These are phyloP conservation scores for Trifolium fragiferum DNA, from an alignment of 306 rosid species.

Conservation along the genomic window DNA sequence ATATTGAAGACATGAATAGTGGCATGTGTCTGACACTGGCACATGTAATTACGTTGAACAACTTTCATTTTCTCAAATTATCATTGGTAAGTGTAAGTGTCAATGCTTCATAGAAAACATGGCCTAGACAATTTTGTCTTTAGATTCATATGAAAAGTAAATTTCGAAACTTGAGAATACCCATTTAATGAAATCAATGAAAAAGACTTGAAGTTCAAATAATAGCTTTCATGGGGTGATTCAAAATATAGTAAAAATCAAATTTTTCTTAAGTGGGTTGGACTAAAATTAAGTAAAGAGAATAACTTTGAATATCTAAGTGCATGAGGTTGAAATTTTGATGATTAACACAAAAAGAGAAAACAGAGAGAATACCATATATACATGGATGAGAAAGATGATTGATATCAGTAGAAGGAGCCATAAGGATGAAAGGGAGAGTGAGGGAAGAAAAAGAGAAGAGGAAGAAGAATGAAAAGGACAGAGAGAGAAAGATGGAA, in stretches of 20 bases:
- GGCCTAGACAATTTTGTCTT: not conserved
- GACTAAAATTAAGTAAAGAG: conserved; percentile 18
- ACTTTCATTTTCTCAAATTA: not conserved
- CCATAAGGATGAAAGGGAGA: conserved; percentile 43
- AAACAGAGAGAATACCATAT: conserved; percentile 57
- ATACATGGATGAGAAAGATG: conserved; percentile 88
- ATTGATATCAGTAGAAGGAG: conserved; percentile 73
- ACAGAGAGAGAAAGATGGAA: conserved; percentile 48
- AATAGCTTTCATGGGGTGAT: conserved; percentile 30
- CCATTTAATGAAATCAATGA: conserved; percentile 27
- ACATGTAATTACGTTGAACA: not conserved
- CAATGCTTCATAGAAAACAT: not conserved
- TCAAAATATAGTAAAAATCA: conserved; percentile 8
- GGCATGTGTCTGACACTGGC: not conserved
- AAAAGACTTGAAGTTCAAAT: conserved; percentile 2
- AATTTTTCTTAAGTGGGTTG: conserved; percentile 10
- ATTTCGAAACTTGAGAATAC: conserved; percentile 37
- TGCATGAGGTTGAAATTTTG: not conserved
- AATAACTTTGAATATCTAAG: conserved; percentile 15
- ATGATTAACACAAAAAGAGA: conserved; percentile 12
- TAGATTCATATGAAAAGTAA: conserved; percentile 31
- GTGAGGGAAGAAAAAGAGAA: conserved; percentile 31
- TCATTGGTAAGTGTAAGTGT: not conserved
- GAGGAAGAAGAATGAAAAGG: conserved; percentile 50
- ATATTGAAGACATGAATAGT: not conserved